These are phyloP conservation scores for Dalbergia cochinchinensis DNA, from an alignment of 306 rosid species.

Conservation along the genomic window DNA sequence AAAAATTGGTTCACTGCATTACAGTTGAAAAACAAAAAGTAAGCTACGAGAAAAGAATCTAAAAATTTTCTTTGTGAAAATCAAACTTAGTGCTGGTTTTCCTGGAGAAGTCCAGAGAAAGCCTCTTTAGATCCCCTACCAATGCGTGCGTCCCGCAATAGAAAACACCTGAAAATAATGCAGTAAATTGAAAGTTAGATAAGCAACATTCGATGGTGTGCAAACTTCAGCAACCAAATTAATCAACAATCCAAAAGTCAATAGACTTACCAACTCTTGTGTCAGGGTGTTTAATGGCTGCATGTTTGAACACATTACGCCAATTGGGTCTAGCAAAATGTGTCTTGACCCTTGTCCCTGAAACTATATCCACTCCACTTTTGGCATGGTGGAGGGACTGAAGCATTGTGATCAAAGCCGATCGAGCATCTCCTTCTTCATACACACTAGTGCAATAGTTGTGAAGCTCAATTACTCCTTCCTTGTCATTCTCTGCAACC, in stretches of 20 bases:
- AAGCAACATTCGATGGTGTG: not conserved
- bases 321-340: constrained; percentile 90
- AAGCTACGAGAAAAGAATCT: constrained; percentile 13
- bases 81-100: constrained; percentile 87
- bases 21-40: not conserved
- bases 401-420: constrained; percentile 88
- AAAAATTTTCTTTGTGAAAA: constrained; percentile 92
- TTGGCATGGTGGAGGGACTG: constrained; percentile 83
- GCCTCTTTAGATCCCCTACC: constrained; percentile 71
- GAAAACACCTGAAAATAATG: constrained; percentile 70
- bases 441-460: constrained; percentile 87
- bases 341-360: constrained; percentile 78
- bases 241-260: not conserved
- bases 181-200: not conserved
- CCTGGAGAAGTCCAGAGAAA: constrained; percentile 75
- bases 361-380: constrained; percentile 74
- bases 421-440: constrained; percentile 90
- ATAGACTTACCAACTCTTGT: constrained; percentile 76
- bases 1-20: constrained; percentile 36
- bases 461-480: constrained; percentile 76
- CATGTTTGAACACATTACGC: constrained; percentile 77
- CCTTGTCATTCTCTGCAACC: constrained; percentile 72
- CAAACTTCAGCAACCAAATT: constrained; percentile 2
- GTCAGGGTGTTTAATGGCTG: constrained; percentile 62
- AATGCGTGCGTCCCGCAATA: constrained; percentile 82